These are phyloP conservation scores for Cutaneotrichosporon sp. DNA, from an alignment of 1,284 basidiomycete genomes.

Conservation along the genomic window DNA sequence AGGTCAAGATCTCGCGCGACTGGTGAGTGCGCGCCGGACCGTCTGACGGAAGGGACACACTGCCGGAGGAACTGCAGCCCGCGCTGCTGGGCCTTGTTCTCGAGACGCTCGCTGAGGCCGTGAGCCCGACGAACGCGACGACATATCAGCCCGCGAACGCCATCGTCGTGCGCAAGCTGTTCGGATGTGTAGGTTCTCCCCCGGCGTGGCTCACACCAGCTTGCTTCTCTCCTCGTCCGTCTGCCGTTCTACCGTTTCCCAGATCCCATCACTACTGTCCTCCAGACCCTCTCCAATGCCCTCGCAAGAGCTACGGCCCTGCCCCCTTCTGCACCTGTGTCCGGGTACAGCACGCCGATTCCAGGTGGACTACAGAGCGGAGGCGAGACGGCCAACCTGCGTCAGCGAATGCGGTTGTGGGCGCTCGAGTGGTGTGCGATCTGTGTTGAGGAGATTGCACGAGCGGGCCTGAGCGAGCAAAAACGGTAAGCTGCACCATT, in stretches of 20 bases:
- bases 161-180: conserved; percentile 75
- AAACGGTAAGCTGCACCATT: conserved; percentile 58
- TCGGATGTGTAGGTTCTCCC: conserved; percentile 63
- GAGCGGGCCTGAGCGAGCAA: conserved; percentile 66
- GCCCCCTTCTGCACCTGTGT: conserved; percentile 32
- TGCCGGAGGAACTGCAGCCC: conserved; percentile 41
- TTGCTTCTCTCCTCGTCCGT: conserved; percentile 39
- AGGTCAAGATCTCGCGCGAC: conserved; percentile 83
- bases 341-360: conserved; percentile 45
- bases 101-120: conserved; percentile 32
- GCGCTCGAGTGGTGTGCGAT: conserved; percentile 75
- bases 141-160: conserved; percentile 38
- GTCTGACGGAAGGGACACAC: conserved; percentile 36
- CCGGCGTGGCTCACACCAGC: conserved; percentile 23
- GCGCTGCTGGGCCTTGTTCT: conserved; percentile 41
- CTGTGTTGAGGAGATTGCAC: conserved; percentile 70
- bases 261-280: conserved; percentile 36
- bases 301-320: conserved; percentile 30
- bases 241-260: conserved; percentile 40
- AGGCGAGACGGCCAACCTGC: conserved; percentile 18
- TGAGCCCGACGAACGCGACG: conserved; percentile 34
- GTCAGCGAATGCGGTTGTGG: conserved; percentile 33
- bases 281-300: conserved; percentile 31
- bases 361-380: conserved; percentile 42
- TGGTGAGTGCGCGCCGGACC: conserved; percentile 56